phyloP scores from a whole-genome alignment of 2,329 filamentous ascomycete genomes.

The Clonostachys sp. region DNA sequence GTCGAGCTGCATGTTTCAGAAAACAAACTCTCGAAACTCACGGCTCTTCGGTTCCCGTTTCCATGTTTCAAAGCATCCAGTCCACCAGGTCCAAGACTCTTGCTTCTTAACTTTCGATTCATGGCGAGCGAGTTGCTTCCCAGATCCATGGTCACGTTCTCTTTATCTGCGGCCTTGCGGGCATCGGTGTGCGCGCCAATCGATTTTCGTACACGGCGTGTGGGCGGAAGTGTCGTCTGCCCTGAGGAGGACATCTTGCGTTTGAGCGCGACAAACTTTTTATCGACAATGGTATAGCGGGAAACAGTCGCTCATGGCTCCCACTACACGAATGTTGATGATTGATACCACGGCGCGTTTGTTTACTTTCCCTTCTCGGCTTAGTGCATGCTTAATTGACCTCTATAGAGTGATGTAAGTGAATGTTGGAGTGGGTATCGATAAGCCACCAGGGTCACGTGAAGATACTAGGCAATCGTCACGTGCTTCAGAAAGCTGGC shows the following conservation, averaged over 20 bases:
- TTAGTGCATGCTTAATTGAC: neutral
- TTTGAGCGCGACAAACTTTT: slow-evolving; percentile 5
- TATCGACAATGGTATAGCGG: neutral
- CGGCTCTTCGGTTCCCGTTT: slow-evolving; percentile 75
- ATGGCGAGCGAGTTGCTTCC: slow-evolving; percentile 42
- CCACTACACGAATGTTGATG: slow-evolving; percentile 10
- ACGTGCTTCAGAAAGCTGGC: slow-evolving; percentile 13
- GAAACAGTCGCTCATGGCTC: neutral
- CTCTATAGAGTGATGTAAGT: neutral
- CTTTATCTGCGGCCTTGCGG: slow-evolving; percentile 60
- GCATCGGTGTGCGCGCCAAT: slow-evolving; percentile 54
- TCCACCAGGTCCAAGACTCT: slow-evolving; percentile 91
- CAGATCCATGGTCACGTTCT: slow-evolving; percentile 71
- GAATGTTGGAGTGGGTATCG: neutral
- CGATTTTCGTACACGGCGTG: slow-evolving; percentile 65
- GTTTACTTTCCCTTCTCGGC: slow-evolving; percentile 25
- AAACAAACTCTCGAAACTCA: slow-evolving; percentile 30
- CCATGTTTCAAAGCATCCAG: slow-evolving; percentile 75
- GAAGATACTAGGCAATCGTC: slow-evolving; percentile 6
- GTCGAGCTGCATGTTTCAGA: neutral
- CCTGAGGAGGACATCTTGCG: slow-evolving; percentile 21
- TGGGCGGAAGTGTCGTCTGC: slow-evolving; percentile 47
- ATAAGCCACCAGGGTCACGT: slow-evolving; percentile 1
- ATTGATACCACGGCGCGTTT: slow-evolving; percentile 17
- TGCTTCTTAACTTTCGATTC: slow-evolving; percentile 70